Evolutionary conservation across 805 yeast species (phyloP).

Genomic region (Nakazawaea molendinolei): DNA sequence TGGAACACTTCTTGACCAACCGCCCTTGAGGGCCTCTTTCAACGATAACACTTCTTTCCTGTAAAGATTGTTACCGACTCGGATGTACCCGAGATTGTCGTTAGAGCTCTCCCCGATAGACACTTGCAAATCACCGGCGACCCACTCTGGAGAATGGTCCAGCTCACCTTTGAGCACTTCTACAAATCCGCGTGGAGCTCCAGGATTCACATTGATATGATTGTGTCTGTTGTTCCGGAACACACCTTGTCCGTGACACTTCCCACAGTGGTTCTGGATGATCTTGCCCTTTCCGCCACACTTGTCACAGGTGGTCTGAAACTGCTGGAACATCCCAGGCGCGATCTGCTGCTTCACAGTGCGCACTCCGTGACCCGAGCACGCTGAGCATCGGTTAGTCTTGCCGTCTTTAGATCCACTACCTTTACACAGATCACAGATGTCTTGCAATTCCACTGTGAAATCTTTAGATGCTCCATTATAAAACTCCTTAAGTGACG

Average conservation of each 20-base stretch:
- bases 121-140: conserved; percentile 75
- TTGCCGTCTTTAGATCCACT: conserved; percentile 80
- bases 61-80: conserved; percentile 68
- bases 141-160: conserved; percentile 76
- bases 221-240: conserved; percentile 48
- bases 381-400: conserved; percentile 54
- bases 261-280: conserved; percentile 56
- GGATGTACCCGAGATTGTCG: conserved; percentile 76
- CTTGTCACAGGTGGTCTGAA: conserved; percentile 70
- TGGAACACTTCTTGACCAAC: conserved; percentile 66
- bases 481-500: conserved; percentile 61
- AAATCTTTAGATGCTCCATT: conserved; percentile 61
- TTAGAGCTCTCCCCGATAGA: conserved; percentile 45
- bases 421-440: conserved; percentile 77
- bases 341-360: conserved; percentile 69
- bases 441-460: conserved; percentile 58
- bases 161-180: conserved; percentile 68
- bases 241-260: conserved; percentile 69
- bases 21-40: conserved; percentile 70
- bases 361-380: conserved; percentile 72
- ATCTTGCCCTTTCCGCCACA: conserved; percentile 76
- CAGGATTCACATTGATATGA: conserved; percentile 60
- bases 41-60: conserved; percentile 73
- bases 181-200: conserved; percentile 54
- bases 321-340: conserved; percentile 84